Evolutionary conservation across 495 filamentous ascomycete genomes (phyloP).

Genomic region (Neurospora sp.): DNA sequence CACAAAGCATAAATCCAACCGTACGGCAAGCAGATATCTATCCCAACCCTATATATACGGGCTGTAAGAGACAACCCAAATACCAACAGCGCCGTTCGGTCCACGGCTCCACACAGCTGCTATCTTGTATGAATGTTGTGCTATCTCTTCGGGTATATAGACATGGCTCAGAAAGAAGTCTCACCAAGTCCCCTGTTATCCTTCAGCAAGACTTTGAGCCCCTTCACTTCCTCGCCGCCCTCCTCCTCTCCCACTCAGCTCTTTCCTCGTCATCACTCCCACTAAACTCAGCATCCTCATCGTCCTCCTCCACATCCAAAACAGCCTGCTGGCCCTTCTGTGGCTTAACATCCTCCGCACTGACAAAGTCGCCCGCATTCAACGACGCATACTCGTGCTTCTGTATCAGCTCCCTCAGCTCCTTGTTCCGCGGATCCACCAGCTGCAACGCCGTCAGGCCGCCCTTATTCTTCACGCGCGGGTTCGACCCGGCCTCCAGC

Average conservation of each 20-base stretch:
- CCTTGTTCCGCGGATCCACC: conserved; percentile 60
- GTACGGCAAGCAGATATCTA: background rate
- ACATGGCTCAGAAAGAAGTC: background rate
- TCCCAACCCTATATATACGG: background rate
- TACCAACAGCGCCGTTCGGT: background rate
- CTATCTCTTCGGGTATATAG: background rate
- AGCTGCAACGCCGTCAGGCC: conserved; percentile 59
- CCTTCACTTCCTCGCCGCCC: conserved; percentile 21
- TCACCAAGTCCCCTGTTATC: background rate
- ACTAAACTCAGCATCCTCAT: conserved; percentile 42
- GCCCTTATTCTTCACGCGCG: conserved; percentile 52
- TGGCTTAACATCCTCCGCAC: conserved; percentile 21
- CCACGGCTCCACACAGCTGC: background rate
- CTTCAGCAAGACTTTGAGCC: background rate
- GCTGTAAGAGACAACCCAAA: background rate
- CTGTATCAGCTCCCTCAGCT: conserved; percentile 56
- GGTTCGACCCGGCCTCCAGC: conserved; percentile 67
- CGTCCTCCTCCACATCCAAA: conserved; percentile 20
- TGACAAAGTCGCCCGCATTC: conserved; percentile 41
- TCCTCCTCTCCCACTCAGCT: conserved; percentile 39
- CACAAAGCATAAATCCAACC: background rate
- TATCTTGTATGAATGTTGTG: background rate
- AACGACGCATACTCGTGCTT: conserved; percentile 62
- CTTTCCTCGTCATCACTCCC: conserved; percentile 44
- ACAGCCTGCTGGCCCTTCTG: conserved; percentile 3